Evolutionary conservation across 1,284 basidiomycete genomes (phyloP).

Genomic region (Wolfiporia cocos): DNA sequence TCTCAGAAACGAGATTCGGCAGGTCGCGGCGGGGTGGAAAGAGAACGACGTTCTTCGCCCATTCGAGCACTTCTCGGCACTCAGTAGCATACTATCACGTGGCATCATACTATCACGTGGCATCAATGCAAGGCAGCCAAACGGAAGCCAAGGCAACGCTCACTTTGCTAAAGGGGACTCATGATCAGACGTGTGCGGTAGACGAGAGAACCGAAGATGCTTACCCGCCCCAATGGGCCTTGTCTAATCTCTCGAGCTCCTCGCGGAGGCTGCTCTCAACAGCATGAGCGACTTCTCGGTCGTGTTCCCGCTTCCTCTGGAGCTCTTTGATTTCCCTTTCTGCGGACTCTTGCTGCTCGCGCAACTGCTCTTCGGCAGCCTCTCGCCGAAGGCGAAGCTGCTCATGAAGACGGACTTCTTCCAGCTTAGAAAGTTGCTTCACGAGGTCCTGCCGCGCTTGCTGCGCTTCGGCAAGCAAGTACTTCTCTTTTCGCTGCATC

Average conservation of each 20-base stretch:
- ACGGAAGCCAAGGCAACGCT: slow-evolving; percentile 13
- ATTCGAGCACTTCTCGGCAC: slow-evolving; percentile 26
- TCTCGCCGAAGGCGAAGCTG: slow-evolving; percentile 9
- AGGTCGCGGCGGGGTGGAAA: slow-evolving; percentile 17
- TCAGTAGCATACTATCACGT: slow-evolving; percentile 22
- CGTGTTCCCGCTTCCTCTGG: slow-evolving; percentile 23
- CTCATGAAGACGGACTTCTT: too few relatives aligned
- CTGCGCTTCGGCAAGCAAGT: slow-evolving; percentile 11
- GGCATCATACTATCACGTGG: slow-evolving; percentile 30
- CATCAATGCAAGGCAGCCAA: slow-evolving; percentile 2
- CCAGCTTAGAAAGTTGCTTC: too few relatives aligned
- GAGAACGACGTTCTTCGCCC: slow-evolving; percentile 19
- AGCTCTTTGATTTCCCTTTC: too few relatives aligned
- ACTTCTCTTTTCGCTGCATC: slow-evolving; percentile 15
- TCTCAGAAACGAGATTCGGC: slow-evolving; percentile 26
- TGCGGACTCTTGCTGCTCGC: too few relatives aligned
- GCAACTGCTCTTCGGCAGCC: slow-evolving; percentile 13
- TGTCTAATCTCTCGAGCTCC: slow-evolving; percentile 29
- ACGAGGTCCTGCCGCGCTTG: slow-evolving; percentile 16
- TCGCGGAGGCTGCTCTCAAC: slow-evolving; percentile 31
- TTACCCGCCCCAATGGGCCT: slow-evolving; percentile 34
- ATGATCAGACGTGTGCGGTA: slow-evolving; percentile 6
- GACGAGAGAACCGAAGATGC: slow-evolving; percentile 6
- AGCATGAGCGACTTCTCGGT: slow-evolving; percentile 29
- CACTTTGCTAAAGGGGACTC: slow-evolving; percentile 34